Evolutionary conservation across 345 rosid species (phyloP).

Genomic region (Brassica carinata): DNA sequence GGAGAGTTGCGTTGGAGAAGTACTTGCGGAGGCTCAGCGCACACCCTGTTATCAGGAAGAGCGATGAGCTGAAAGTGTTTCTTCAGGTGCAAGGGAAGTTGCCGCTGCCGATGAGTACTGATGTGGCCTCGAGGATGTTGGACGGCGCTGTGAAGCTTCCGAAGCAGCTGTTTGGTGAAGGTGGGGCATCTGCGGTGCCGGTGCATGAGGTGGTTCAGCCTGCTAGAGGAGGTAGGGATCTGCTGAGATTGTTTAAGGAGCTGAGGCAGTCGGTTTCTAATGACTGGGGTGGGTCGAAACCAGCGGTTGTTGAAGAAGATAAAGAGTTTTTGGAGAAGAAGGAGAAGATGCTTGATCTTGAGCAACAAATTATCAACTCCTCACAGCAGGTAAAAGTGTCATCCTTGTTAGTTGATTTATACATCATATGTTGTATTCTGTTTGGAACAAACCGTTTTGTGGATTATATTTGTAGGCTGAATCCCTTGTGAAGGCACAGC

Average conservation of each 20-base stretch:
- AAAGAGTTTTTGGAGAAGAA: slow-evolving; percentile 86
- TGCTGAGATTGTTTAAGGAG: slow-evolving; percentile 87
- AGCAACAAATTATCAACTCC: slow-evolving; percentile 83
- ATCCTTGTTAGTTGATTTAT: not conserved
- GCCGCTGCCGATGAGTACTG: slow-evolving; percentile 63
- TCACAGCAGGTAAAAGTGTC: slow-evolving; percentile 76
- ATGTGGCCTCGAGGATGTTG: slow-evolving; percentile 92
- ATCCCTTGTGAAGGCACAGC: slow-evolving; percentile 88
- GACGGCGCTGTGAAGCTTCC: slow-evolving; percentile 90
- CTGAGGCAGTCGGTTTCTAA: slow-evolving; percentile 81
- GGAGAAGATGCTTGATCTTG: slow-evolving; percentile 79
- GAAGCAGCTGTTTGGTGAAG: slow-evolving; percentile 82
- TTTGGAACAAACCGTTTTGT: slow-evolving; percentile 2
- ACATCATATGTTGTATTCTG: not conserved
- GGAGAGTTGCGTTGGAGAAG: slow-evolving; percentile 86
- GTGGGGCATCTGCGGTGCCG: slow-evolving; percentile 47
- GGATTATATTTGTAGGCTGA: slow-evolving; percentile 61
- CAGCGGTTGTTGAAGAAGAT: slow-evolving; percentile 88
- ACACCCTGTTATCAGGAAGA: slow-evolving; percentile 76
- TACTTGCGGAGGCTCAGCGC: slow-evolving; percentile 67
- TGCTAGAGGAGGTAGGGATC: slow-evolving; percentile 86
- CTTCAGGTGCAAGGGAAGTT: slow-evolving; percentile 81
- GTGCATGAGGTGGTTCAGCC: slow-evolving; percentile 88
- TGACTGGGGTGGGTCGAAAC: slow-evolving; percentile 88
- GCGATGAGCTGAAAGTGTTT: slow-evolving; percentile 83